A percentile compares a stretch with the other conserved stretches of the same genome.
Evolutionary conservation across 2,329 filamentous ascomycete species (phyloP).

Genomic region (Juglanconis sp.): DNA sequence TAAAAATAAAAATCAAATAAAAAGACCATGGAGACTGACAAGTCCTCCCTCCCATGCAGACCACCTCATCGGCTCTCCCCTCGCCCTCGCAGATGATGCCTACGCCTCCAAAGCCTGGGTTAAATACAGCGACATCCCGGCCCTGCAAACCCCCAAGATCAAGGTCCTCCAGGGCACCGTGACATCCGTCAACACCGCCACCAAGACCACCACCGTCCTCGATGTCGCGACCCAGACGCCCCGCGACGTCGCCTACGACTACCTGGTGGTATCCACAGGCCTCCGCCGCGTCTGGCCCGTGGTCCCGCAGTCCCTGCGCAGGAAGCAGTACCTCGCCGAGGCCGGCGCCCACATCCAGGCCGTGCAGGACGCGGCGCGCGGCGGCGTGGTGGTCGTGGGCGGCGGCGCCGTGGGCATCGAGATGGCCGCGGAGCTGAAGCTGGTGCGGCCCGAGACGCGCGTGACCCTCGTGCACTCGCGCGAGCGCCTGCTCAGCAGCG

Average conservation of each 20-base stretch:
- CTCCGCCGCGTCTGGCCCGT: slow-evolving; percentile 68
- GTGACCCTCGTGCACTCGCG: slow-evolving; percentile 77
- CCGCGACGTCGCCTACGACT: slow-evolving; percentile 62
- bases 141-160: slow-evolving; percentile 61
- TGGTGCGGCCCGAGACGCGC: slow-evolving; percentile 58
- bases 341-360: slow-evolving; percentile 56
- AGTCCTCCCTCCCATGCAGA: slow-evolving; percentile 39
- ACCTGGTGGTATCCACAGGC: slow-evolving; percentile 70
- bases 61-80: slow-evolving; percentile 72
- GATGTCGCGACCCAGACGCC: slow-evolving; percentile 42
- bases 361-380: slow-evolving; percentile 49
- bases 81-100: slow-evolving; percentile 62
- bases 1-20: too few relatives aligned
- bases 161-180: slow-evolving; percentile 65
- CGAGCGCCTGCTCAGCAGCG: slow-evolving; percentile 66
- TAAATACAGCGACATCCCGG: slow-evolving; percentile 63
- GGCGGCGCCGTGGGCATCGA: slow-evolving; percentile 74
- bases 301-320: slow-evolving; percentile 63
- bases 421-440: slow-evolving; percentile 76
- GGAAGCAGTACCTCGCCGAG: slow-evolving; percentile 62
- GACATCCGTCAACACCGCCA: slow-evolving; percentile 53
- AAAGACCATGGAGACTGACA: too few relatives aligned
- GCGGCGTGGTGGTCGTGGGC: slow-evolving; percentile 72
- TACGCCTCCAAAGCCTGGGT: slow-evolving; percentile 70
- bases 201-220: slow-evolving; percentile 57